A percentile compares a stretch with the other conserved stretches of the same genome.
Conservation (phyloP, 1,139 yeast genomes). For the Sugiyamaella sp. region DNA sequence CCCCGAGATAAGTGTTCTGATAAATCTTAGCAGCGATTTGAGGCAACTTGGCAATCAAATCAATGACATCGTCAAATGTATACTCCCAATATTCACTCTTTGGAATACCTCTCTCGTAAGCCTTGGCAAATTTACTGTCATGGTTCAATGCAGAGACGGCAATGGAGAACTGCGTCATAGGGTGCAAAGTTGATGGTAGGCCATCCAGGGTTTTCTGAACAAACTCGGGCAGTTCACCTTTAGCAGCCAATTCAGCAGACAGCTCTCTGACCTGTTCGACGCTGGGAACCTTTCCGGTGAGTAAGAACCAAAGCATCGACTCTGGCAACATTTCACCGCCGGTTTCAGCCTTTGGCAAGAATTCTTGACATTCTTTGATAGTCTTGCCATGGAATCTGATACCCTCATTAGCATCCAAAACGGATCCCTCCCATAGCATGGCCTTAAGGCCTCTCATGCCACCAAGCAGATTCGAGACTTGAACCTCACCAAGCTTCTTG, state of each 20-base stretch:
- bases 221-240: constrained; percentile 81
- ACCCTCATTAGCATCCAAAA: constrained; percentile 55
- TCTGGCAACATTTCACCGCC: constrained; percentile 71
- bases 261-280: constrained; percentile 73
- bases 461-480: constrained; percentile 51
- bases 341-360: constrained; percentile 49
- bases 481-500: constrained; percentile 48
- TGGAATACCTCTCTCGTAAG: constrained; percentile 86
- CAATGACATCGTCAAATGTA: constrained; percentile 87
- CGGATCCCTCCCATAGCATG: constrained; percentile 58
- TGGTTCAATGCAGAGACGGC: constrained; percentile 91
- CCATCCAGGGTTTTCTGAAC: constrained; percentile 80
- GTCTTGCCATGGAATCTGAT: constrained; percentile 59
- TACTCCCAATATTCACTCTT: constrained; percentile 91
- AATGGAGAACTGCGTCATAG: constrained; percentile 96
- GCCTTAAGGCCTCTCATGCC: constrained; percentile 60
- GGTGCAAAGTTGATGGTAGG: constrained; percentile 86
- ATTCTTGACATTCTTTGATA: constrained; percentile 53
- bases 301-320: constrained; percentile 87
- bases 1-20: constrained; percentile 87
- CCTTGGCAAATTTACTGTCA: constrained; percentile 87
- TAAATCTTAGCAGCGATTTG: constrained; percentile 91
- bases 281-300: constrained; percentile 89
- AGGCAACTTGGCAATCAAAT: constrained; percentile 89
- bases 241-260: constrained; percentile 81